Percentiles rank a stretch among this genome's conserved stretches.
Conservation (phyloP, 1,284 basidiomycete genomes). For the Apiotrichum montevideense region DNA sequence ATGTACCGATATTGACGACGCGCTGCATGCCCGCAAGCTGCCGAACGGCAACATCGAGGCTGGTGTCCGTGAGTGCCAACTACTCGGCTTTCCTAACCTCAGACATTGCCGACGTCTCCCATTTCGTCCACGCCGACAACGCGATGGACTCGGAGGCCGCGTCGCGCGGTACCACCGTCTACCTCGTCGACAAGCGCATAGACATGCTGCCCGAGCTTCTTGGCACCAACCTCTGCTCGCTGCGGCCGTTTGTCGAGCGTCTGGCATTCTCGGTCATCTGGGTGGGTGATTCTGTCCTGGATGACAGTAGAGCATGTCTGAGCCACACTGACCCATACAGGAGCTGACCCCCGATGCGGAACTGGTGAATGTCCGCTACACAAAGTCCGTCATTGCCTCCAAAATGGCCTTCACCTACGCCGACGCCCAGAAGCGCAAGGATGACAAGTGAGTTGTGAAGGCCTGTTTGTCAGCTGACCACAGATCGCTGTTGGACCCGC, state of each 20-base stretch:
- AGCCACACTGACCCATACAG: constrained; percentile 46
- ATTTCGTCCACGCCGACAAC: constrained; percentile 90
- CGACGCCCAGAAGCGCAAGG: constrained; percentile 89
- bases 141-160: constrained; percentile 97
- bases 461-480: not conserved
- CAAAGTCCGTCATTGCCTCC: constrained; percentile 93
- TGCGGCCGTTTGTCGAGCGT: constrained; percentile 88
- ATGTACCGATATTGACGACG: constrained; percentile 99
- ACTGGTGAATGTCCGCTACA: constrained; percentile 85
- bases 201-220: constrained; percentile 95
- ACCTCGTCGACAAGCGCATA: constrained; percentile 96
- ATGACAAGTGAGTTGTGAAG: constrained; percentile 65
- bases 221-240: constrained; percentile 92
- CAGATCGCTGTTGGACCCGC: constrained; percentile 68
- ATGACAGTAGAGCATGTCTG: too few species aligned
- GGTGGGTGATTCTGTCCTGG: constrained; percentile 53
- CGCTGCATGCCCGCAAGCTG: constrained; percentile 82
- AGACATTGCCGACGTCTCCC: constrained; percentile 98
- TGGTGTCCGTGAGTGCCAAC: constrained; percentile 79
- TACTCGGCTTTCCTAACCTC: not conserved
- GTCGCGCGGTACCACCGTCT: constrained; percentile 92
- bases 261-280: constrained; percentile 94
- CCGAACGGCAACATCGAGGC: constrained; percentile 95
- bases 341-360: constrained; percentile 79
- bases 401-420: constrained; percentile 98